Base-by-base conservation (phyloP, 306 rosid species). In the Trifolium fragiferum region DNA sequence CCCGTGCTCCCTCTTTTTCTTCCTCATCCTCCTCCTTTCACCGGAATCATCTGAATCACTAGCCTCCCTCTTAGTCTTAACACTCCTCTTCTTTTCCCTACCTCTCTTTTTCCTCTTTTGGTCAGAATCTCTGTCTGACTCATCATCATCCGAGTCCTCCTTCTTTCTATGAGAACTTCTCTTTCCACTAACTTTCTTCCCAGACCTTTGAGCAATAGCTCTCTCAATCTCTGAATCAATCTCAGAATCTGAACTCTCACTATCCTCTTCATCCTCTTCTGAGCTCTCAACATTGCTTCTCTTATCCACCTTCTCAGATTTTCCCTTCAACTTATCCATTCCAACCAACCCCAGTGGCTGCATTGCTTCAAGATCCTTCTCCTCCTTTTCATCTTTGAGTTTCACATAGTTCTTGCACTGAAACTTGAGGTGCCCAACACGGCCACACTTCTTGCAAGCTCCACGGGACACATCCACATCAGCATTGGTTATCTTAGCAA, bases 341-440 rank as follows among this genome's bases (percentile, higher is more conserved):
- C 87, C 96, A 55, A 85, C 78, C 61, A 88, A 76, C 35, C 84
- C 81, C 40, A 85, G 87, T 61, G 86, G 78, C 77, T 84, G 86
- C 67, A 89, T 71, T 19, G 83, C 81, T 33, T 87, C 90, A 7
- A 68, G 57, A 68, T 89, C 96, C 84, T 88, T 93, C 82, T 87
- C 96, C 75, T 79, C 89, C 32, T 20, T 76, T 3, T 83, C 92
- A 68, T 90, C 93, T 87, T 84, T 93, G 40, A 85, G 54, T 78
- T 92, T 93, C 67, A 93, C 82, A 79, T 86, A 87, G 78, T 93
- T 93, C 89, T 95, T 87, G 77, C 98, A 93, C 76, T 93, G 98
- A 78, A 86, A 93, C 70, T 70, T 90, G 66, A 93, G 96, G 68
- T 93, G 98, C 54, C 98, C 98, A 81, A 93, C 98, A 80, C 97